Percentiles rank a stretch among this genome's conserved stretches.
Conservation (phyloP, 148 eudicot species). For the Rhododendron molle region DNA sequence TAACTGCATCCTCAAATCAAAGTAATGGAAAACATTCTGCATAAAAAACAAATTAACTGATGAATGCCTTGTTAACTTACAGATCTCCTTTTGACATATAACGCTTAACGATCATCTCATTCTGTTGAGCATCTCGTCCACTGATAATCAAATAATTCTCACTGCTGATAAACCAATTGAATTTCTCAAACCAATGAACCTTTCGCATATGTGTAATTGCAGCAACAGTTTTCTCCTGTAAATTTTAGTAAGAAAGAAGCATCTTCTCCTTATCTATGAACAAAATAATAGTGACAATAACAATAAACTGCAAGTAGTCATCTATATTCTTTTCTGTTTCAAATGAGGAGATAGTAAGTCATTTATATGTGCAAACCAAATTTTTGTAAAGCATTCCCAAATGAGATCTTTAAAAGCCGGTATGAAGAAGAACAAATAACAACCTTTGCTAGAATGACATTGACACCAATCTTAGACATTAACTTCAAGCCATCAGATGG, state of each 20-base stretch:
- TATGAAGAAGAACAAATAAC: neutral
- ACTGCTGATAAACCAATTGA: constrained; percentile 96
- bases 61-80: constrained; percentile 45
- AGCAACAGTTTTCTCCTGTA: constrained; percentile 94
- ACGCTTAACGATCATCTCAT: constrained; percentile 98
- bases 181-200: constrained; percentile 99
- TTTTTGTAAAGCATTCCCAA: neutral
- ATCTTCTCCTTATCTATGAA: neutral
- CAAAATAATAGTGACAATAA: neutral
- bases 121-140: constrained; percentile 99
- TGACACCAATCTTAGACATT: neutral
- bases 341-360: neutral
- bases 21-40: neutral
- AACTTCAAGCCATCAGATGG: neutral
- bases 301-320: neutral
- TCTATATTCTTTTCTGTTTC: neutral
- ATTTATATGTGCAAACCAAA: neutral
- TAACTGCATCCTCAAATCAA: neutral
- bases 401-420: neutral
- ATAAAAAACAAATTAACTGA: neutral
- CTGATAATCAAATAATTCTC: constrained; percentile 93
- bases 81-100: constrained; percentile 96
- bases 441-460: neutral
- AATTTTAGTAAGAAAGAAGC: constrained; percentile 9
- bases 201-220: constrained; percentile 95